Evolutionary conservation across 768 basidiomycete species (phyloP).

Genomic region (Pisolithus marmoratus): DNA sequence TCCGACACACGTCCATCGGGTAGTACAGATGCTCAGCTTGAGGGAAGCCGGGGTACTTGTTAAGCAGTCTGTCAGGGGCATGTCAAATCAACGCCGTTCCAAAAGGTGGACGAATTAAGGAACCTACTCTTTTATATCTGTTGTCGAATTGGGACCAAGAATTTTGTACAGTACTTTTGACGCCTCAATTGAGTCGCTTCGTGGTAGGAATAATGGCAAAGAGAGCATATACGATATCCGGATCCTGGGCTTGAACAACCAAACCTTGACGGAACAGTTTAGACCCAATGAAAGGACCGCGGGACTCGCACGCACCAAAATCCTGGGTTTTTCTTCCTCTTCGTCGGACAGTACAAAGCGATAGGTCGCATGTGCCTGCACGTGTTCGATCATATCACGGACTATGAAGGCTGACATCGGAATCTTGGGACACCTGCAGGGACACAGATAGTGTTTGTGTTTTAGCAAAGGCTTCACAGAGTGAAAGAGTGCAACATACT

Average conservation of each 20-base stretch:
- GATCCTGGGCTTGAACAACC: slow-evolving; percentile 92
- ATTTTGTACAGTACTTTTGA: slow-evolving; percentile 87
- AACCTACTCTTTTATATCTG: slow-evolving; percentile 19
- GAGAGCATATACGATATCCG: slow-evolving; percentile 67
- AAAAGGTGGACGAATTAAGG: neutral
- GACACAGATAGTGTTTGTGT: neutral
- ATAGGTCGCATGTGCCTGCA: slow-evolving; percentile 89
- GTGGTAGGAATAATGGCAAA: slow-evolving; percentile 50
- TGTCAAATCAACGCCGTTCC: neutral
- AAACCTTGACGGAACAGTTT: slow-evolving; percentile 48
- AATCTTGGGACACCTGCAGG: slow-evolving; percentile 31
- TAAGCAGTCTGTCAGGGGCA: slow-evolving; percentile 39
- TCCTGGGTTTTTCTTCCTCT: slow-evolving; percentile 70
- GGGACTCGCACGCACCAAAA: slow-evolving; percentile 55
- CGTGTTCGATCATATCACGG: slow-evolving; percentile 87
- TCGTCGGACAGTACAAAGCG: slow-evolving; percentile 87
- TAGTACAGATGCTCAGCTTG: slow-evolving; percentile 88
- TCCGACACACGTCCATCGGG: slow-evolving; percentile 69
- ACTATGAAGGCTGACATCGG: slow-evolving; percentile 87
- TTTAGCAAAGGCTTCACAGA: neutral
- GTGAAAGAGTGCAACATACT: slow-evolving; percentile 44
- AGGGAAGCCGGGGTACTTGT: slow-evolving; percentile 75
- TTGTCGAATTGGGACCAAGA: slow-evolving; percentile 52
- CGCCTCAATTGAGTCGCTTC: slow-evolving; percentile 55
- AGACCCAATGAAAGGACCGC: neutral